These are phyloP conservation scores for Cadophora sp. DNA, from an alignment of 2,329 filamentous ascomycete genomes.

Conservation along the genomic window DNA sequence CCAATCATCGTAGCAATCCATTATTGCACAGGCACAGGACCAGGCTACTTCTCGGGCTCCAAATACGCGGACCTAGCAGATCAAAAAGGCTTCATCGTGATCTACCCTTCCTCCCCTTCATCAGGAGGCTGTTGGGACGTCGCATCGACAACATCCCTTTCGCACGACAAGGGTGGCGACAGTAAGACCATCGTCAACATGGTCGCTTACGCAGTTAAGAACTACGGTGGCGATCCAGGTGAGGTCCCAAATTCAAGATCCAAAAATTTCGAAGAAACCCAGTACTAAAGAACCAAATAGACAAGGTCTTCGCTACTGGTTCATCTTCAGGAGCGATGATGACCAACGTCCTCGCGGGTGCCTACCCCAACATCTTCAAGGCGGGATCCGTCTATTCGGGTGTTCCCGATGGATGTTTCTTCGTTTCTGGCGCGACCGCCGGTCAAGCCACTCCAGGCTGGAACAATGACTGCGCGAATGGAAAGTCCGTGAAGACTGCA, in stretches of 20 bases:
- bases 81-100: slow-evolving; percentile 63
- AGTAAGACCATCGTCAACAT: slow-evolving; percentile 64
- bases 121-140: slow-evolving; percentile 66
- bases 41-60: slow-evolving; percentile 40
- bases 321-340: slow-evolving; percentile 52
- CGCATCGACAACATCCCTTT: slow-evolving; percentile 53
- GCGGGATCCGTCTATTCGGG: slow-evolving; percentile 53
- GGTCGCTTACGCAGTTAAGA: slow-evolving; percentile 60
- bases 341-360: slow-evolving; percentile 56
- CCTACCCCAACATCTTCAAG: slow-evolving; percentile 56
- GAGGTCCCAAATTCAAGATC: too few relatives aligned
- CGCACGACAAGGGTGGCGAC: slow-evolving; percentile 63
- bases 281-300: too few relatives aligned
- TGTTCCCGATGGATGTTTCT: slow-evolving; percentile 53
- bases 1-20: slow-evolving; percentile 42
- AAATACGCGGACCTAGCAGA: slow-evolving; percentile 61
- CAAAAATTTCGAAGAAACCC: too few relatives aligned
- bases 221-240: slow-evolving; percentile 57
- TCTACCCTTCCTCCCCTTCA: slow-evolving; percentile 62
- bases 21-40: slow-evolving; percentile 51
- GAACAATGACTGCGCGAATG: slow-evolving; percentile 58
- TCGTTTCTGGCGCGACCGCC: slow-evolving; percentile 49
- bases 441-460: slow-evolving; percentile 54
- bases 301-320: slow-evolving; percentile 61
- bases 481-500: slow-evolving; percentile 43